Conservation (phyloP, 495 filamentous ascomycete genomes). For the Xylaria curta region DNA sequence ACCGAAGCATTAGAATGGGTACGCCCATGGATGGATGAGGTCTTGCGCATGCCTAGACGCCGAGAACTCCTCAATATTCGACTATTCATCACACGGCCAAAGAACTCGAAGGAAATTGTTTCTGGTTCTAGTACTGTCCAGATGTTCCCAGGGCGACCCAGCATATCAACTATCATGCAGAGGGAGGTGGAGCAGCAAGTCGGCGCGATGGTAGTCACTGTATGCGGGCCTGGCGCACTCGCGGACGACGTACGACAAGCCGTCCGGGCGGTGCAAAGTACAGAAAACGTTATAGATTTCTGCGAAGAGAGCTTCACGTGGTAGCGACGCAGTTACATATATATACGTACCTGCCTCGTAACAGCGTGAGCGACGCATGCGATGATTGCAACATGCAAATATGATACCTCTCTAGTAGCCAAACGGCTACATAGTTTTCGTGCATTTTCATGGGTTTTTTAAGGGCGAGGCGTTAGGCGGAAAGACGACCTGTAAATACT, state of each 20-base stretch:
- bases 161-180: slow-evolving; percentile 74
- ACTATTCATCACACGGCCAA: slow-evolving; percentile 86
- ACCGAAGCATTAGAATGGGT: slow-evolving; percentile 92
- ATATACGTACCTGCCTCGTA: too few species aligned
- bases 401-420: too few species aligned
- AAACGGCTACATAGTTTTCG: too few species aligned
- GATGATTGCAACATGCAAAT: too few species aligned
- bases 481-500: slow-evolving; percentile 9
- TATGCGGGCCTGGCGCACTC: slow-evolving; percentile 85
- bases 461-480: slow-evolving; percentile 5
- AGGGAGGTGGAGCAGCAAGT: slow-evolving; percentile 78
- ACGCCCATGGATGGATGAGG: slow-evolving; percentile 87
- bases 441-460: slow-evolving; percentile 3
- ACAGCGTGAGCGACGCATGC: too few species aligned
- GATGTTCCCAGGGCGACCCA: slow-evolving; percentile 83
- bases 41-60: slow-evolving; percentile 78
- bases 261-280: slow-evolving; percentile 68
- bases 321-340: slow-evolving; percentile 49
- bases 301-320: slow-evolving; percentile 90
- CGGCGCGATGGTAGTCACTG: slow-evolving; percentile 88
- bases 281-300: slow-evolving; percentile 72
- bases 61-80: slow-evolving; percentile 81
- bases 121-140: slow-evolving; percentile 76
- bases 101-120: slow-evolving; percentile 72
- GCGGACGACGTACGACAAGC: slow-evolving; percentile 83